Evolutionary conservation across 257 asterid species (phyloP), one percentile per base, ranked within the genome.

Genomic region (Galeopsis tetrahit): DNA sequence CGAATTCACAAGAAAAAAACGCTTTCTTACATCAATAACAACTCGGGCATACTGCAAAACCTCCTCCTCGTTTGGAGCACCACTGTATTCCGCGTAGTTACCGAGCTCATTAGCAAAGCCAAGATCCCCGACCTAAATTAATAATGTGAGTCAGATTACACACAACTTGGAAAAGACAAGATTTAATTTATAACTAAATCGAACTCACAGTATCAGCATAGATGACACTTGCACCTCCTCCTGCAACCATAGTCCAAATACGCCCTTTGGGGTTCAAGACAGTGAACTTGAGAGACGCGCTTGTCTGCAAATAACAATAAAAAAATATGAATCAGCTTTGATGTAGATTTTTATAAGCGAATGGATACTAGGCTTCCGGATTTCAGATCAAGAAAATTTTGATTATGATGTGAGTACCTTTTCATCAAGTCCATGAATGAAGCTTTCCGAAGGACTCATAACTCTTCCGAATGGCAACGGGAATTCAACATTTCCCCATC

Each of bases 201-300:
- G 69, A 80, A 78, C 86, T 6, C 44, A 93, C 96, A 0, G 98
- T 93, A 76, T 93, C 97, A 0, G 98, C 97, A 43, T 93, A 93
- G 73, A 93, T 93, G 75, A 93, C 98, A 78, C 97, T 93, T 67
- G 98, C 98, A 42, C 98, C 98, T 71, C 98, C 98, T 63, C 98
- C 98, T 72, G 98, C 98, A 58, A 93, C 97, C 98, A 90, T 90
- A 10, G 98, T 93, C 98, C 98, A 90, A 75, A 93, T 93, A 63
- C 98, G 82, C 48, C 98, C 98, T 82, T 81, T 87, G 33, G 97
- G 96, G 86, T 93, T 93, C 91, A 93, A 82, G 67, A 93, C 95
- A 0, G 97, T 93, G 90, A 93, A 93, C 82, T 93, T 93, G 80
- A 93, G 85, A 40, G 98, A 93, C n/a, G 98, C 96, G 82, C 98